These are phyloP conservation scores for Herpetomonas samuelpessoai DNA, from an alignment of 208 protist species.

Conservation along the genomic window DNA sequence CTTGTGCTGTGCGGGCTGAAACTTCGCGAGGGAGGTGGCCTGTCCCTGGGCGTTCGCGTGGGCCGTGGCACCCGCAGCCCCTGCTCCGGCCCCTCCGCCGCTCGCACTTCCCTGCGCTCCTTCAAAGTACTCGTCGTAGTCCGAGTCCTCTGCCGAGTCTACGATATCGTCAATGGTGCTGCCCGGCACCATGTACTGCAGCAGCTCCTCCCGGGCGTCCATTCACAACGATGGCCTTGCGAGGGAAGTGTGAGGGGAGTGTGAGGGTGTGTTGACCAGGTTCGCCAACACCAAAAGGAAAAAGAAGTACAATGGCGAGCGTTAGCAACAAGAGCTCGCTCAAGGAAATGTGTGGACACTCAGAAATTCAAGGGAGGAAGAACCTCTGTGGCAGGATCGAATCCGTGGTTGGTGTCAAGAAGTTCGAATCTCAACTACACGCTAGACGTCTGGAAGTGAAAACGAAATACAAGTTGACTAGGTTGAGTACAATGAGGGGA, in stretches of 20 bases:
- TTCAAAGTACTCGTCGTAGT: conserved; percentile 48
- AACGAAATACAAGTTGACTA: too few species aligned
- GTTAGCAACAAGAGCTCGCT: too few species aligned
- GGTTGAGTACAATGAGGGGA: background rate
- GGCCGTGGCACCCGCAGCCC: conserved; percentile 16
- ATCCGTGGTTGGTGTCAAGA: too few species aligned
- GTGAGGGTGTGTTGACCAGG: conserved; percentile 2
- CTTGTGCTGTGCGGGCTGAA: conserved; percentile 84
- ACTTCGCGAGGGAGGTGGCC: conserved; percentile 72
- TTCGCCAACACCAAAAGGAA: background rate
- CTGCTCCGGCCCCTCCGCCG: conserved; percentile 10
- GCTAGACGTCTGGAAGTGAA: background rate
- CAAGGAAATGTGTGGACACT: too few species aligned
- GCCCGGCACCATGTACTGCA: conserved; percentile 81
- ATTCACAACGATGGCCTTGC: too few species aligned
- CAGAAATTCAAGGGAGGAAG: too few species aligned
- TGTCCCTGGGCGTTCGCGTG: conserved; percentile 63
- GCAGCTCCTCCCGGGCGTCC: conserved; percentile 35
- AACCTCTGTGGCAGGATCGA: too few species aligned
- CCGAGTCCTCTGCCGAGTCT: conserved; percentile 43
- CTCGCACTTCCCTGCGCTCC: conserved; percentile 19
- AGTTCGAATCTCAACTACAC: background rate
- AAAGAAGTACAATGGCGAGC: too few species aligned
- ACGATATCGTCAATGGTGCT: conserved; percentile 74
- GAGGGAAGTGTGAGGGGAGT: too few species aligned